A percentile compares a stretch with the other conserved stretches of the same genome.
phyloP scores from a whole-genome alignment of 148 eudicot species.

The Suaeda aralocaspica region DNA sequence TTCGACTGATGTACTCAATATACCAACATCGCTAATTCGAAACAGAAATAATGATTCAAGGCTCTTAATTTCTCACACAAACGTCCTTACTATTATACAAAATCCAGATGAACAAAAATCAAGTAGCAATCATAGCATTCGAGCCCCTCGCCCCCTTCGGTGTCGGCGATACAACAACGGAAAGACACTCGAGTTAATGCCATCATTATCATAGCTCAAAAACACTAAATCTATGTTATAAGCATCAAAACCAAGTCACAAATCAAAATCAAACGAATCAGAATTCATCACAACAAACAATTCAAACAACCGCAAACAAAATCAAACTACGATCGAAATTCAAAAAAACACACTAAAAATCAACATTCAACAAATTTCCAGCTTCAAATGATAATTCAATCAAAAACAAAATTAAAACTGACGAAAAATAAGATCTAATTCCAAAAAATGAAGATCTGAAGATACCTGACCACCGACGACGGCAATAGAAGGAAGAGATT shows the following conservation, averaged over 20 bases:
- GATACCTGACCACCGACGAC: slow-evolving; percentile 99
- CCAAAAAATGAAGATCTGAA: slow-evolving; percentile 24
- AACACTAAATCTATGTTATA: background rate
- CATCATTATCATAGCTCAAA: background rate
- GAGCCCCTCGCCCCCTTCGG: background rate
- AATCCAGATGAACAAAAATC: background rate
- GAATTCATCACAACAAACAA: background rate
- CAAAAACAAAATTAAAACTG: background rate
- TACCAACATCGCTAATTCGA: background rate
- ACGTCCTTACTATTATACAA: background rate
- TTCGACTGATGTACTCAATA: background rate
- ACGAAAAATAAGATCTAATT: background rate
- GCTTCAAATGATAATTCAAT: too few relatives aligned
- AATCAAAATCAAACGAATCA: background rate
- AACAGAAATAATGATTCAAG: background rate
- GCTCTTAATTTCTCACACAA: background rate
- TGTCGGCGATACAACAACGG: background rate
- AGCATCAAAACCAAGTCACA: background rate
- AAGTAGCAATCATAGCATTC: background rate
- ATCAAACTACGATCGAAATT: background rate
- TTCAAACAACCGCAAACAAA: background rate
- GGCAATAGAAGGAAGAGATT: slow-evolving; percentile 90
- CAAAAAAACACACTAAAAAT: background rate
- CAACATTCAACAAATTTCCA: background rate
- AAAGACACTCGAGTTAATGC: background rate